Base-by-base conservation (phyloP, 768 basidiomycete species). In the Psilocybe cubensis region DNA sequence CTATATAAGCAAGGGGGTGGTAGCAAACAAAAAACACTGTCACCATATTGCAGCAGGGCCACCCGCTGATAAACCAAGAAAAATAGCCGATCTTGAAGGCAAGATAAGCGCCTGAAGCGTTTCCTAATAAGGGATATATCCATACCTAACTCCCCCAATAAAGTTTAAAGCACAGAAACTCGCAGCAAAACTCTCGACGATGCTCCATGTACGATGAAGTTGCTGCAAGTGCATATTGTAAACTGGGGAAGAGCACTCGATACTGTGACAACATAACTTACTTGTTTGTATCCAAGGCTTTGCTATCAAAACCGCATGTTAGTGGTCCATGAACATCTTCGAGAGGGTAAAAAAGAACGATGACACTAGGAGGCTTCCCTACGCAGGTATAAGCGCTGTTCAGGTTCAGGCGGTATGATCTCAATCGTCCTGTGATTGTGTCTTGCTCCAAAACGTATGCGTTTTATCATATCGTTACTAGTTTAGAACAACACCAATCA, bases 341-440 rank as follows among this genome's bases (percentile, higher is more conserved):
- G 74, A 69, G 67, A 64, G 62, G 65, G 72, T 76, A 68, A 68
- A 70, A 72, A 70, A 60, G 65, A 74, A 73, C 74, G 74, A 81
- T 75, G 76, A 88, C 78, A 84, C 89, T 89, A 83, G 80, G 79
- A 65, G 89, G 89, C 89, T 92, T 95, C 92, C 92, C 92, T 94
- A 92, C 93, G 94, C 93, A 93, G 91, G 91, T 92, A 82, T 94
- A 83, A 92, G 85, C 90, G 82, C 92, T 93, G 89, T 83, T 92
- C 94, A 95, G 92, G 93, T 94, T 94, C 91, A 74, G 85, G 87
- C 94, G 92, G 93, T 95, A 85, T 95, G 58, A 91, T 95, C 94
- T 96, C 93, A 95, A 93, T 75, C 92, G 84, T 76, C 72, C 75
- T 73, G 72, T 74, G 70, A 53, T 70, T 57, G 62, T 51, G 54